Evolutionary conservation across 306 rosid species (phyloP).

Genomic region (Argentina anserina): DNA sequence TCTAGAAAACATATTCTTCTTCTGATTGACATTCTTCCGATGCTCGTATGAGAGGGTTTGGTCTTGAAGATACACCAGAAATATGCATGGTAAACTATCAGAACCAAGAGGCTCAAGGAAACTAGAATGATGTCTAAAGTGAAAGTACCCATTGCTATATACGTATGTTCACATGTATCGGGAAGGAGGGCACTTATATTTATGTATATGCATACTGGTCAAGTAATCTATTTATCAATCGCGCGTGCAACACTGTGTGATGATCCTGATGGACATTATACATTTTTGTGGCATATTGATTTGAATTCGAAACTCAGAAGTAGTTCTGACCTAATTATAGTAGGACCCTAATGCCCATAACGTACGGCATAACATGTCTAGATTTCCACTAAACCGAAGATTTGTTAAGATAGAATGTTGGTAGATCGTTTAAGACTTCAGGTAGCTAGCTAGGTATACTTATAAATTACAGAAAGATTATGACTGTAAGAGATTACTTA

Average conservation of each 20-base stretch:
- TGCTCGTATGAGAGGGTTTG: slow-evolving; percentile 50
- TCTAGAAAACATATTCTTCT: slow-evolving; percentile 48
- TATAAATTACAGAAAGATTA: too few species aligned
- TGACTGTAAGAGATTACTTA: too few species aligned
- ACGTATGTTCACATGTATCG: not conserved
- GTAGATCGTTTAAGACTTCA: too few species aligned
- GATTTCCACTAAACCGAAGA: too few species aligned
- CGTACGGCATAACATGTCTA: too few species aligned
- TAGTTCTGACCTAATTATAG: not conserved
- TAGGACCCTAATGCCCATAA: too few species aligned
- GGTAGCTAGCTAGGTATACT: too few species aligned
- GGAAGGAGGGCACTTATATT: not conserved
- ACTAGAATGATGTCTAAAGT: slow-evolving; percentile 55
- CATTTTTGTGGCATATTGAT: not conserved
- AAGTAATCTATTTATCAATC: not conserved
- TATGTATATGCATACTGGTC: too few species aligned
- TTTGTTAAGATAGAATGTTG: too few species aligned
- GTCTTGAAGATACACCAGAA: slow-evolving; percentile 53
- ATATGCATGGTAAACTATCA: slow-evolving; percentile 56
- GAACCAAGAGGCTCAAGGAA: slow-evolving; percentile 50
- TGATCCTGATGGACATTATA: slow-evolving; percentile 25
- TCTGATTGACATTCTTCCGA: slow-evolving; percentile 35
- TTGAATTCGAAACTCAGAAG: not conserved
- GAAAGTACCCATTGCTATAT: slow-evolving; percentile 33
- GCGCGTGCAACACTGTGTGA: not conserved